Base-by-base conservation (phyloP, 306 rosid species). In the Benincasa hispida region DNA sequence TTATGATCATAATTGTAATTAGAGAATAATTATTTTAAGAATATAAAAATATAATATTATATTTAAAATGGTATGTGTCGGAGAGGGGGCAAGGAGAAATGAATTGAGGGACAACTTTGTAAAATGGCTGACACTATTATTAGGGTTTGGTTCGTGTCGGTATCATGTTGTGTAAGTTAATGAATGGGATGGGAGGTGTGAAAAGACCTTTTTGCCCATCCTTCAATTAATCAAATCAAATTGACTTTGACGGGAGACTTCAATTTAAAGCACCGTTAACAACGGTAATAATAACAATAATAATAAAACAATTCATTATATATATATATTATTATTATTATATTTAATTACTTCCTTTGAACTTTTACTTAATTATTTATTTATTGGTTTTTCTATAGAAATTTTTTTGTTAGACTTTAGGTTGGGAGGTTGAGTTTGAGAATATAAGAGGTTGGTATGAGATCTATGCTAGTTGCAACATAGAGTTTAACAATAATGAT, bases 111-210 rank as follows among this genome's bases (percentile, higher is more conserved):
- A 77, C 63, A 65, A 32, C 10, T 10, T 30, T 48, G 80, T 77
- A 77, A 51, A 18, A 17, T 32, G 10, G 51, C 25, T 34, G 75
- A 77, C 75, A 50, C 48, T 51, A 50, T 77, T 59, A 63, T 66
- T 30, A 50, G 9, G 80, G 61, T 48, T 35, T 50, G 80, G 75
- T 65, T 32, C 62, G 3, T 77, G 80, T 77, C 80, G 80, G 80
- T 21, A 47, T 27, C 56, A 76, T 76, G 79, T 62, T 61, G 55
- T 8, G 37, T 4, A 22, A 4, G 75, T 45, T 69, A 41, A 67
- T 69, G 57, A 42, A 48, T 45, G 57, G 32, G 19, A 45, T 25
- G 76, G 41, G 76, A 47, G 41, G 5, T 47, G 0, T 4, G 10
- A 59, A 41, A 76, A 41, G 18, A 54, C 77, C 34, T 5, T 30